Base-by-base conservation (phyloP, 768 basidiomycete species). In the Termitomyces eurrhizus region DNA sequence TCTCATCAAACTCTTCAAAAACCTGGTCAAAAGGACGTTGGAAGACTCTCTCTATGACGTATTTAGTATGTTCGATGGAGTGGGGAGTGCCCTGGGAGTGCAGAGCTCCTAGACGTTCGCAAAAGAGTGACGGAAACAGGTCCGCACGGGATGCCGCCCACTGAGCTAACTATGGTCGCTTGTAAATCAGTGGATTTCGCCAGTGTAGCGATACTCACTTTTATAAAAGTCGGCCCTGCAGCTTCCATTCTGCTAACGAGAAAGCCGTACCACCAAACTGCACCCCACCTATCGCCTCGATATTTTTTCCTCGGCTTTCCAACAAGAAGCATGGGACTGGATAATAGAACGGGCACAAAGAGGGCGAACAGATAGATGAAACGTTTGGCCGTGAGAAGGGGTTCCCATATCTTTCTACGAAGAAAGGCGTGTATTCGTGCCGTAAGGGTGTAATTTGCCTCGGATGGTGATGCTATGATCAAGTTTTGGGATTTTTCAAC, bases 91-190 rank as follows among this genome's bases (percentile, higher is more conserved):
- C 94, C 60, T 83, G 88, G 1, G 97, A 98, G 71, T 99, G 97
- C 21, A 98, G 79, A 50, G 86, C 83, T 36, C 92, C 92, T 65
- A 99, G 79, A 60, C 83, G 83, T 57, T 91, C 83, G 73, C 97
- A 99, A 21, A 99, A 84, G 13, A 84, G 72, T 24, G 87, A 78
- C 3, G 97, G 93, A 75, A 99, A 98, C 3, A 99, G 79, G 73
- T 99, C 97, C 44, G 89, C 90, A 39, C 97, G 85, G 16, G 95
- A 95, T 14, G 90, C 97, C 7, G 97, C 97, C 97, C 97, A 99
- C 83, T 99, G 97, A 5, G 94, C 91, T 58, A 99, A 83, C 94
- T 95, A 35, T 55, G 56, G 46, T 45, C 65, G 51, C 56, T 61
- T 57, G 56, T 69, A 39, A 68, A 50, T 62, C 37, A 44, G 63